Percentiles rank a stretch among this genome's conserved stretches.
phyloP scores from a whole-genome alignment of 768 basidiomycete genomes.

The Leccinum pellstonianum region DNA sequence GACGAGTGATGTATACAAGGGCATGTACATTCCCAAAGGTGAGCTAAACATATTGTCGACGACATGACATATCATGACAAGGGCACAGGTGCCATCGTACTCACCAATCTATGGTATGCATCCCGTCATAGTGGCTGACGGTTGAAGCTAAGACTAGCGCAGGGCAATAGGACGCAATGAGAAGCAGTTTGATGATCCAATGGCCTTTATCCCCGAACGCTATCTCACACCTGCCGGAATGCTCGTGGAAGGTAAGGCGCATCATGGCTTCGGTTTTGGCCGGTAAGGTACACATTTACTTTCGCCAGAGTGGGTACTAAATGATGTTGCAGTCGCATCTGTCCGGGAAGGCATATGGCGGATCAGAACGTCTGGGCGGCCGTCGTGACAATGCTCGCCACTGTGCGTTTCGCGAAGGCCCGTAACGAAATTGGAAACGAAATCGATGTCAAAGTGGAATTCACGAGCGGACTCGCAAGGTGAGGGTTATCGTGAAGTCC shows the following conservation, averaged over 20 bases:
- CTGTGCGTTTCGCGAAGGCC: constrained; percentile 27
- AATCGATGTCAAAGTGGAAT: constrained; percentile 25
- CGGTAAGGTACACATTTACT: constrained; percentile 16
- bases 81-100: constrained; percentile 17
- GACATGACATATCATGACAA: neutral
- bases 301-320: neutral
- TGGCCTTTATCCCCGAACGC: constrained; percentile 54
- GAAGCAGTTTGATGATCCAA: constrained; percentile 49
- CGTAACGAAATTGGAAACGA: constrained; percentile 31
- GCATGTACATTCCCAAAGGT: constrained; percentile 33
- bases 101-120: constrained; percentile 28
- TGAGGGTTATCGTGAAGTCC: constrained; percentile 3
- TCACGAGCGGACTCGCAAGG: constrained; percentile 24
- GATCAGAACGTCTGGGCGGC: constrained; percentile 34
- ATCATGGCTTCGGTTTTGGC: constrained; percentile 24
- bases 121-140: neutral
- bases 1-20: constrained; percentile 27
- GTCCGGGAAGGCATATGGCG: constrained; percentile 37
- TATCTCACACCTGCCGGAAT: constrained; percentile 37
- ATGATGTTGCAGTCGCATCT: constrained; percentile 22
- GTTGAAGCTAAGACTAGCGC: neutral
- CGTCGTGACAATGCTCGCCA: constrained; percentile 32
- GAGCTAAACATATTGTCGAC: neutral
- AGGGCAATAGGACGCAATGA: constrained; percentile 53
- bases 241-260: constrained; percentile 5